Evolutionary conservation across 305 asterid genomes (phyloP).

Genomic region (Rubia balearica): DNA sequence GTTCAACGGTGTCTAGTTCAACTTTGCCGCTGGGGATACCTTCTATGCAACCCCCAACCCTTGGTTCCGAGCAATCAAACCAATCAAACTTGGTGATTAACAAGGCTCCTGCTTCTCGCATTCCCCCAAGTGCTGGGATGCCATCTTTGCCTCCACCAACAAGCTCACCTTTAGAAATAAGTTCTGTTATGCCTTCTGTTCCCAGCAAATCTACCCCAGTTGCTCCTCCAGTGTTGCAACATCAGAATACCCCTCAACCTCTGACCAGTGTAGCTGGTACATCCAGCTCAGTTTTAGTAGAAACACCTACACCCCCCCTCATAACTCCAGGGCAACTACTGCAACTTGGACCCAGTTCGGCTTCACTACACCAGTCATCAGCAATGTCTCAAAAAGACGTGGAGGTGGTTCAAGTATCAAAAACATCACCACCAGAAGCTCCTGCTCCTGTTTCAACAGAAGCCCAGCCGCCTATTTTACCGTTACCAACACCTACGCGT

Average conservation of each 20-base stretch:
- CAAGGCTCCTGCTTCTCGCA: conserved; percentile 38
- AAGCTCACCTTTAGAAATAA: conserved; percentile 33
- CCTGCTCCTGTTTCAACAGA: conserved; percentile 36
- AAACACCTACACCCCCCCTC: conserved; percentile 48
- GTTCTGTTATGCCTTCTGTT: conserved; percentile 27
- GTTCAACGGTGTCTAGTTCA: conserved; percentile 29
- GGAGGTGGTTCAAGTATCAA: conserved; percentile 72
- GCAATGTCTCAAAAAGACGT: conserved; percentile 79
- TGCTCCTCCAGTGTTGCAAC: conserved; percentile 37
- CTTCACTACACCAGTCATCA: conserved; percentile 37
- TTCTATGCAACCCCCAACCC: conserved; percentile 40
- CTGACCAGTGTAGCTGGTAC: conserved; percentile 34
- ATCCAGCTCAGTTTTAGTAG: conserved; percentile 40
- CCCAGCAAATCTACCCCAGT: conserved; percentile 33
- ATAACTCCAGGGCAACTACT: conserved; percentile 87
- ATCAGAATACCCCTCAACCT: conserved; percentile 35
- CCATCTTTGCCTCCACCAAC: conserved; percentile 35
- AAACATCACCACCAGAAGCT: conserved; percentile 38
- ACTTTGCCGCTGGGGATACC: conserved; percentile 41
- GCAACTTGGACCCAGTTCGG: conserved; percentile 45
- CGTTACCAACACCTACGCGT: conserved; percentile 55
- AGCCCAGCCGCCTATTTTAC: conserved; percentile 93
- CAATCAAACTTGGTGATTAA: conserved; percentile 32
- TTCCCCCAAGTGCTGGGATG: conserved; percentile 32
- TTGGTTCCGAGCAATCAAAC: conserved; percentile 30